Evolutionary conservation across 805 yeast species (phyloP).

Genomic region (Ogataea thermomethanolica): DNA sequence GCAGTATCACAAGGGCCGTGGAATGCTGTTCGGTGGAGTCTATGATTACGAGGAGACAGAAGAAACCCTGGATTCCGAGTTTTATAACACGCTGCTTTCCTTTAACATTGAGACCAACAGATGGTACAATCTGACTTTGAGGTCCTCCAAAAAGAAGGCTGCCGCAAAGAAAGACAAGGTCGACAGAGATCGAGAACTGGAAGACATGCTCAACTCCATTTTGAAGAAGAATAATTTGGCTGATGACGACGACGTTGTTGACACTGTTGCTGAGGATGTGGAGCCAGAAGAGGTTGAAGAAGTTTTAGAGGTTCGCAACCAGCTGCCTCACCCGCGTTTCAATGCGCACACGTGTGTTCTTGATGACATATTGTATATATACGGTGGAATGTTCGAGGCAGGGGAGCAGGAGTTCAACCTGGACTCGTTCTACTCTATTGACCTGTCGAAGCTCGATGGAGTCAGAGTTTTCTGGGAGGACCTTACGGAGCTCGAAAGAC

Average conservation of each 20-base stretch:
- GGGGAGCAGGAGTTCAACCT: constrained; percentile 83
- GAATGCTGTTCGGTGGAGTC: constrained; percentile 92
- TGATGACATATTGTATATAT: constrained; percentile 78
- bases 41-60: constrained; percentile 94
- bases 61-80: constrained; percentile 80
- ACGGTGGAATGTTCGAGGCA: constrained; percentile 86
- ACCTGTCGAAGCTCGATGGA: constrained; percentile 84
- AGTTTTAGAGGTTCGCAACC: constrained; percentile 52
- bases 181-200: constrained; percentile 74
- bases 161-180: constrained; percentile 41
- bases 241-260: constrained; percentile 45
- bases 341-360: constrained; percentile 82
- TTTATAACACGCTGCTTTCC: constrained; percentile 75
- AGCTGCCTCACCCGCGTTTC: constrained; percentile 84
- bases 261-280: constrained; percentile 32
- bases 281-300: constrained; percentile 35
- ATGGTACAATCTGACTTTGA: constrained; percentile 74
- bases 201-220: constrained; percentile 71
- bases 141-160: constrained; percentile 56
- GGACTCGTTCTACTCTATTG: constrained; percentile 83
- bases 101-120: constrained; percentile 84
- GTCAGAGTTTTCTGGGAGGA: constrained; percentile 90
- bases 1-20: constrained; percentile 87
- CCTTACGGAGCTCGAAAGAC: constrained; percentile 52
- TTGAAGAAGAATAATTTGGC: constrained; percentile 68